Percentiles rank a stretch among this genome's conserved stretches.
Conservation (phyloP, 306 rosid species). For the Purshia tridentata region DNA sequence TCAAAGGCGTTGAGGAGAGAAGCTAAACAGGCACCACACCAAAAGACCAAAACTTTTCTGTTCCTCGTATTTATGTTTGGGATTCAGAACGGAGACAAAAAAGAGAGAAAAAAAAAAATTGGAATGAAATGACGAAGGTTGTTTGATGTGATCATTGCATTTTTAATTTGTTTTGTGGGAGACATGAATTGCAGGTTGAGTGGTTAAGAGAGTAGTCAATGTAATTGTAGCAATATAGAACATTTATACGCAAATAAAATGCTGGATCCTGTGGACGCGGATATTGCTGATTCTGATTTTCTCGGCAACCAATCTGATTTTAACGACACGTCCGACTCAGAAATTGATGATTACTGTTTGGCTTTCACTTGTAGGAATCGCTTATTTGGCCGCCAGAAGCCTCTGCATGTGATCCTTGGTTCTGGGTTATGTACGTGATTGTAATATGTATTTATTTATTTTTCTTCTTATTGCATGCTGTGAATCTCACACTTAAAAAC, state of each 20-base stretch:
- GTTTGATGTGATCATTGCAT: slow-evolving; percentile 9
- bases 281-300: slow-evolving; percentile 51
- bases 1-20: neutral
- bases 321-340: slow-evolving; percentile 50
- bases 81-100: slow-evolving; percentile 12
- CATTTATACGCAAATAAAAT: slow-evolving; percentile 21
- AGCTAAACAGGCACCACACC: neutral
- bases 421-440: slow-evolving; percentile 48
- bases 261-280: slow-evolving; percentile 38
- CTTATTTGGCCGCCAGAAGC: slow-evolving; percentile 51
- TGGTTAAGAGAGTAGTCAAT: neutral
- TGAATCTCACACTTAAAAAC: neutral
- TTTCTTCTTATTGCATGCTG: neutral
- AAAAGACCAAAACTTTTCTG: neutral
- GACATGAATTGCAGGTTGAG: slow-evolving; percentile 1
- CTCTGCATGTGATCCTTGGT: slow-evolving; percentile 55
- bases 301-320: slow-evolving; percentile 32
- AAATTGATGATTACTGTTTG: slow-evolving; percentile 36
- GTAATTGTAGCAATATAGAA: slow-evolving; percentile 2
- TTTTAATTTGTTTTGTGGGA: slow-evolving; percentile 3
- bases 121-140: neutral
- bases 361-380: slow-evolving; percentile 40
- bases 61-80: neutral
- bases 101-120: neutral
- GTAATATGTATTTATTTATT: neutral